Evolutionary conservation across 2,329 filamentous ascomycete species (phyloP), one percentile per base, ranked within the genome.

Genomic region (Xylaria sp.): DNA sequence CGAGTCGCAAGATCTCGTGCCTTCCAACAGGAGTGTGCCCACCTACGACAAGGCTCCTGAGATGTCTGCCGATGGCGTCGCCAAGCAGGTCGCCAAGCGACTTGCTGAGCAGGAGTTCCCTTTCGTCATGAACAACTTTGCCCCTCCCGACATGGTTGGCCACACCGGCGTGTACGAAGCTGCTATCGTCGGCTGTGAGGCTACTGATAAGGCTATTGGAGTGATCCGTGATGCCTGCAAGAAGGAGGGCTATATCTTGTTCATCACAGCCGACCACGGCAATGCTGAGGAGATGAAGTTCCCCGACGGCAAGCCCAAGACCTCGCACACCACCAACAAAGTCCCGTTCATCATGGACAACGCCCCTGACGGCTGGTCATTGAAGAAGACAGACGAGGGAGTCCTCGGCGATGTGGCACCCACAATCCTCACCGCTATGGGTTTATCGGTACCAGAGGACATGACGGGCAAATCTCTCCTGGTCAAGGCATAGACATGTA

Each of bases 61-160:
- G 82, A 99, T 99, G 96, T 97, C 93, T 76, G 95, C 94, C 72
- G 92, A 90, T 73, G 92, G 87, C 50, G 96, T 99, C 15, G 96
- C 93, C 56, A 87, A 96, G 76, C 95, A 97, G 84, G 91, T 97
- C 66, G 88, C 85, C 80, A 96, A 97, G 86, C 90, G 94, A 66
- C 90, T 99, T 72, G 87, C 81, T 29, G 93, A 96, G 80, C 89
- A 91, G 77, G 89, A 92, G 78, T 97, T 94, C 82, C 94, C 96
- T 77, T 98, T 99, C 78, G 86, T 99, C 81, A 99, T 99, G 96
- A 97, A 98, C 90, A 99, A 99, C 89, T 98, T 99, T 82, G 96
- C 96, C 47, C 96, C 96, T 47, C 96, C 96, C 20, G 96, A 99
- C 83, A 99, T 99, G 96, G 96, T 99, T 72, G 96, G 96, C 73